These are phyloP conservation scores for Rosa persica DNA, from an alignment of 306 rosid genomes.

Conservation along the genomic window DNA sequence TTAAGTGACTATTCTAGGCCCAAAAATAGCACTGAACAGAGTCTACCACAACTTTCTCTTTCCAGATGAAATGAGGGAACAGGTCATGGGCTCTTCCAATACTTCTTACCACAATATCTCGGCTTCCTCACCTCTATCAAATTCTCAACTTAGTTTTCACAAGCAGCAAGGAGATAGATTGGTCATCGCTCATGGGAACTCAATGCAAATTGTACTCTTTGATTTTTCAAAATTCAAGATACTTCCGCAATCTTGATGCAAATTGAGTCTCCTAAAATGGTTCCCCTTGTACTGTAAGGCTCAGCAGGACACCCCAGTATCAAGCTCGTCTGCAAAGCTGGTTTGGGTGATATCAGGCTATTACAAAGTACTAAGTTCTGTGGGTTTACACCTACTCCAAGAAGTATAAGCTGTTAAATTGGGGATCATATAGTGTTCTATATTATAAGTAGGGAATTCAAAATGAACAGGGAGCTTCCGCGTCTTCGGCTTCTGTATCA, in stretches of 20 bases:
- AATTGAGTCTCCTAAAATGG: neutral
- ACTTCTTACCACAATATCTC: neutral
- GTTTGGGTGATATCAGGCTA: no score
- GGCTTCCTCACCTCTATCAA: neutral
- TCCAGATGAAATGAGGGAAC: neutral
- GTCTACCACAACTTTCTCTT: neutral
- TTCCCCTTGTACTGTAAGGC: neutral
- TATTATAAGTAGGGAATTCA: no score
- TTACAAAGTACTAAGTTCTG: neutral
- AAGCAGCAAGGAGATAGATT: neutral
- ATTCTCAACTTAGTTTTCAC: neutral
- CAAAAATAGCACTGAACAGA: neutral
- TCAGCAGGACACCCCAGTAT: neutral
- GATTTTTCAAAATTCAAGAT: neutral
- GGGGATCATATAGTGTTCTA: no score
- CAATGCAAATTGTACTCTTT: neutral
- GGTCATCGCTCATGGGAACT: neutral
- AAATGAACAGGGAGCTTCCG: no score
- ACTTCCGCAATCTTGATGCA: neutral
- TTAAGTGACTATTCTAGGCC: neutral
- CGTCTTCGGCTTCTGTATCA: no score
- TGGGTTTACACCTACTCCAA: neutral
- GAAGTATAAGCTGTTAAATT: no score
- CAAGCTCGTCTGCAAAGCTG: neutral
- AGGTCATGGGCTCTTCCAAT: no score